Evolutionary conservation across 768 basidiomycete species (phyloP), one percentile per base, ranked within the genome.

Genomic region (Boletus insuetus): DNA sequence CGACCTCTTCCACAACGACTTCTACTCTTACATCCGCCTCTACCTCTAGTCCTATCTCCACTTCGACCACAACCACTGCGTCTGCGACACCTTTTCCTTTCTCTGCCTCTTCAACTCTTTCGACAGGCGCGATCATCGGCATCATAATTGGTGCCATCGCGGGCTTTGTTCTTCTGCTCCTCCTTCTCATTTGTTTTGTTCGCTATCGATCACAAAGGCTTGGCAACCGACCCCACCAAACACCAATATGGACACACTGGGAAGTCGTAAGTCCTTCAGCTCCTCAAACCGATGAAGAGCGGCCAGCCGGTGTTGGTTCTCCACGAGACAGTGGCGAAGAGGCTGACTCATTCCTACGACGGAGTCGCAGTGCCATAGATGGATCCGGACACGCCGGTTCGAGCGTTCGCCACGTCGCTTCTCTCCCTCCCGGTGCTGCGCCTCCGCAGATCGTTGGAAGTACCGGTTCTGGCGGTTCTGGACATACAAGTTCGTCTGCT

Each of bases 271-370:
- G 71, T 13, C 67, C 71, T 16, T 55, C 60, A 9, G 62, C 53
- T 1, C 55, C 46, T 35, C 53, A 51, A 12, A 51, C 52, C 2
- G 69, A 72, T 12, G 67, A 63, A 14, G 78, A 72, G 20, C 73
- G 73, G 31, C 64, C 74, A 3, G 74, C 76, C 12, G 86, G 84
- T n/a, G 83, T 87, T 68, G 85, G 86, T 34, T 83, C 83, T 24
- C 85, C 87, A 1, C 77, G 86, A 11, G 78, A 79, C 31, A 88
- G 85, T 47, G 87, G 87, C 7, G 86, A 87, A 63, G 87, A 88
- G 66, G 74, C 70, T 3, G 86, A 87, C 62, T 76, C 87, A 0
- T 86, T 89, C 75, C 74, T 87, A 5, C 78, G 74, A 49, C 73
- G 68, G 1, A 74, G 74, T 54, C 58, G 59, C 17, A 56, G 58